Base-by-base conservation (phyloP, 805 yeast genomes). In the Myxozyma kluyveri region DNA sequence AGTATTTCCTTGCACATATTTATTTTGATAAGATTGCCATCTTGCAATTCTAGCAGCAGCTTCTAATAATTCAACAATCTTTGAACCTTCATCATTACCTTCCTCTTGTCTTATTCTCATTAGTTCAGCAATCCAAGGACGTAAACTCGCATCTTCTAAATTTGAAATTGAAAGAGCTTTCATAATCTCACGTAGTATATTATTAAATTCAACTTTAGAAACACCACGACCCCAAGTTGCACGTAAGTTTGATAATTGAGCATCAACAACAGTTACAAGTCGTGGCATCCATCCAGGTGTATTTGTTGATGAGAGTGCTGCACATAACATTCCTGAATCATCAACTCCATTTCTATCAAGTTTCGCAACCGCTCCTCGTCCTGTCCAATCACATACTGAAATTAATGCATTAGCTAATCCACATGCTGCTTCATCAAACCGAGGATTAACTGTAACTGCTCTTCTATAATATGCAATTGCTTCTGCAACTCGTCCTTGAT, bases 331-430 rank as follows among this genome's bases (percentile, higher is more conserved):
- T 24, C 67, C 67, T n/a, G 48, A 44, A 2, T 42, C 47, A 35
- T 66, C 64, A 1, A 67, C 69, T 12, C 65, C 60, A 10, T 54
- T 23, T 14, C 35, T 23, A 42, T 67, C 70, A 56, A 61, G 14
- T 44, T 2, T 62, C 66, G 22, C 48, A 40, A 18, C 63, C 58
- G 33, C 14, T 2, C 70, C 70, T 10, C 70, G 53, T 5, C 67
- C 68, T 14, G 33, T 42, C 70, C 70, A 67, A 27, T 63, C 65
- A 44, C 70, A 67, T 5, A 65, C 60, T 14, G 66, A 53, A 19
- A 57, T 57, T n/a, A 61, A 60, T 38, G 67, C 60, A 44, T 59
- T 64, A 1, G 67, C 67, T 4, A 67, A 59, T 4, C 70, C 70
- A 10, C 65, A 60, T 3, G 61, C 55, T 1, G 70, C 70, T 44